Percentiles rank a stretch among this genome's conserved stretches.
Evolutionary conservation across 2,329 filamentous ascomycete genomes (phyloP).

Genomic region (Ilyonectria mors-panacis): DNA sequence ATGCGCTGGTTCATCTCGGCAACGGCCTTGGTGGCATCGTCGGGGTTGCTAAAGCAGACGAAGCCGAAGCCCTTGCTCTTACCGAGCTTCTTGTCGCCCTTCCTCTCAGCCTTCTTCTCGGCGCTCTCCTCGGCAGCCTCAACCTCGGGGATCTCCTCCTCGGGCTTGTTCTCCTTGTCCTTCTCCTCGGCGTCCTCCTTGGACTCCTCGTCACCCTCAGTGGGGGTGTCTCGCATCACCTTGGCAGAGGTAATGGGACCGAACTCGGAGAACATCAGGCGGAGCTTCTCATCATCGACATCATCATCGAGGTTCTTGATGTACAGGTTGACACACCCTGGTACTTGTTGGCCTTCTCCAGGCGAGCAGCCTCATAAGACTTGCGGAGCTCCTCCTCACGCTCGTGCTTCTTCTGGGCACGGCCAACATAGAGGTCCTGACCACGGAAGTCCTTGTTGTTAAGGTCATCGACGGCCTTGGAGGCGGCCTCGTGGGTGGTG

Average conservation of each 20-base stretch:
- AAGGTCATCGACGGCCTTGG: conserved; percentile 89
- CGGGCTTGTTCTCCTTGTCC: conserved; percentile 67
- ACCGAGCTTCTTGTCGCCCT: conserved; percentile 78
- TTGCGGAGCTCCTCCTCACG: conserved; percentile 99
- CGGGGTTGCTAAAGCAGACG: conserved; percentile 99
- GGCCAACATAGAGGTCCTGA: conserved; percentile 97
- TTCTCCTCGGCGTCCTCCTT: conserved; percentile 70
- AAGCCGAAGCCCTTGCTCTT: conserved; percentile 99
- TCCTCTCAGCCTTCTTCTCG: conserved; percentile 73
- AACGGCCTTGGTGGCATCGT: conserved; percentile 98
- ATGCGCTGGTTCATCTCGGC: conserved; percentile 99
- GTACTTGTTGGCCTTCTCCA: conserved; percentile 99
- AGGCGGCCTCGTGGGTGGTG: conserved; percentile 89
- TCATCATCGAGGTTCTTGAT: conserved; percentile 99
- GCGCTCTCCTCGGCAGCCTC: conserved; percentile 61
- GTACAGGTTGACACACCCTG: conserved; percentile 99
- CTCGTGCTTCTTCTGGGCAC: conserved; percentile 99
- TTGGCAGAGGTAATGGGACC: conserved; percentile 98
- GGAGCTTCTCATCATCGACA: conserved; percentile 97
- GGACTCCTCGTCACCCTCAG: conserved; percentile 69
- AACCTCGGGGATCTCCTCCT: conserved; percentile 62
- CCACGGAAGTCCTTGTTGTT: conserved; percentile 93
- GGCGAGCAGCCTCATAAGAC: conserved; percentile 96
- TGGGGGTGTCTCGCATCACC: conserved; percentile 91
- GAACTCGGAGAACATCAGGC: conserved; percentile 91